Evolutionary conservation across 2,329 filamentous ascomycete species (phyloP).

Genomic region (Akanthomyces lecanii): DNA sequence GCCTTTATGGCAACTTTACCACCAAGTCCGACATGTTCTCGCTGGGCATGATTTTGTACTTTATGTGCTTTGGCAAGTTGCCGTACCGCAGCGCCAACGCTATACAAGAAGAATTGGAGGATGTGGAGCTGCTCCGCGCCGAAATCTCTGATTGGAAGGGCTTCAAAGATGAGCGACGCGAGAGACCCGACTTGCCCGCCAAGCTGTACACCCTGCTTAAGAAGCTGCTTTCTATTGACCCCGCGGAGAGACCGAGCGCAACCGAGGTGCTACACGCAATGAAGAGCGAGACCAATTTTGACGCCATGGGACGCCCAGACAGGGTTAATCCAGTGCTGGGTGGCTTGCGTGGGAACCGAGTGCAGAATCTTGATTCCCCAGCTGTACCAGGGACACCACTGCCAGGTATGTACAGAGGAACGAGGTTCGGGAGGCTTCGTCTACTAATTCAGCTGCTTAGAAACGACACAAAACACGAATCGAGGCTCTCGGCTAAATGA

Average conservation of each 20-base stretch:
- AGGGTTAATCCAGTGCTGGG: conserved; percentile 35
- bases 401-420: conserved; percentile 32
- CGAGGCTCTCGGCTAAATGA: conserved; percentile 22
- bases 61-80: conserved; percentile 88
- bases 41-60: conserved; percentile 96
- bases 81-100: conserved; percentile 82
- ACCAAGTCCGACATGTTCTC: conserved; percentile 99
- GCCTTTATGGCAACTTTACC: conserved; percentile 85
- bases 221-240: conserved; percentile 72
- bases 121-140: conserved; percentile 75
- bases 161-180: conserved; percentile 71
- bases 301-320: conserved; percentile 36
- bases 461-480: conserved; percentile 15
- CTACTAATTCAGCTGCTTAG: neutral
- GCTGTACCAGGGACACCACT: conserved; percentile 45
- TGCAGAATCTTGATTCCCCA: conserved; percentile 55
- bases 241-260: conserved; percentile 73
- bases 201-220: conserved; percentile 83
- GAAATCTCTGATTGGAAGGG: conserved; percentile 88
- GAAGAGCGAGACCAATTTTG: conserved; percentile 57
- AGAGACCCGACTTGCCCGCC: conserved; percentile 77
- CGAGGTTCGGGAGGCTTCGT: neutral
- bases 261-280: conserved; percentile 79
- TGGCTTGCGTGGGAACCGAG: conserved; percentile 39
- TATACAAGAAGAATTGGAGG: conserved; percentile 86